Conservation (phyloP, 768 basidiomycete species). For the Panaeolus papilionaceus region DNA sequence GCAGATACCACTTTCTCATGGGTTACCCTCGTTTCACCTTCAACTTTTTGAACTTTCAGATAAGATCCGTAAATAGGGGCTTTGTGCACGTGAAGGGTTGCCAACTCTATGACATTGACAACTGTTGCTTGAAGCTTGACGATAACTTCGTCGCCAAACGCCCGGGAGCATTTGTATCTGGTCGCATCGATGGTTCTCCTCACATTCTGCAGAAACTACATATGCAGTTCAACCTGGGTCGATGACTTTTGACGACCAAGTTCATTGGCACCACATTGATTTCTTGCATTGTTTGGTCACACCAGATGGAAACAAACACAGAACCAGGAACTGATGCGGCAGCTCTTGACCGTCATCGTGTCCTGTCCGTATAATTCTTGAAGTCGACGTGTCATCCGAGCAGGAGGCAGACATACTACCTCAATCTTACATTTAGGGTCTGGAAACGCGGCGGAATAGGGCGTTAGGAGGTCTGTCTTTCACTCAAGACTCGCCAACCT, state of each 20-base stretch:
- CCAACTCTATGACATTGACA: too few species aligned
- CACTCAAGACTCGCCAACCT: background rate
- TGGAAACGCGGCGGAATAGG: background rate
- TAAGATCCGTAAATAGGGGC: slow-evolving; percentile 6
- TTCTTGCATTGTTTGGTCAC: slow-evolving; percentile 1
- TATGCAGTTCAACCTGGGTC: too few species aligned
- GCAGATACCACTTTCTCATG: background rate
- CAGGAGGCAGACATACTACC: background rate
- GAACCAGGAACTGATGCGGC: background rate
- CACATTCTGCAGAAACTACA: too few species aligned
- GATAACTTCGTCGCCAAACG: too few species aligned
- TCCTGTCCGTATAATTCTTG: background rate
- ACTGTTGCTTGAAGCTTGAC: too few species aligned
- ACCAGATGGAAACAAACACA: slow-evolving; percentile 9
- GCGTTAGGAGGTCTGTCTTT: background rate
- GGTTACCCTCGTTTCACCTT: background rate
- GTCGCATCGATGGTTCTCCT: too few species aligned
- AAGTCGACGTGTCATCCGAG: background rate
- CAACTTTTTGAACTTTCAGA: background rate
- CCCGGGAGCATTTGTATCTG: too few species aligned
- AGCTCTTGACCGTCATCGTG: background rate
- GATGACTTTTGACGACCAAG: background rate
- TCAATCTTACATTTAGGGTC: background rate
- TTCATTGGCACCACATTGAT: background rate
- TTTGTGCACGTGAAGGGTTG: background rate